Conservation (phyloP, 306 rosid species). For the Quercus agrifolia region DNA sequence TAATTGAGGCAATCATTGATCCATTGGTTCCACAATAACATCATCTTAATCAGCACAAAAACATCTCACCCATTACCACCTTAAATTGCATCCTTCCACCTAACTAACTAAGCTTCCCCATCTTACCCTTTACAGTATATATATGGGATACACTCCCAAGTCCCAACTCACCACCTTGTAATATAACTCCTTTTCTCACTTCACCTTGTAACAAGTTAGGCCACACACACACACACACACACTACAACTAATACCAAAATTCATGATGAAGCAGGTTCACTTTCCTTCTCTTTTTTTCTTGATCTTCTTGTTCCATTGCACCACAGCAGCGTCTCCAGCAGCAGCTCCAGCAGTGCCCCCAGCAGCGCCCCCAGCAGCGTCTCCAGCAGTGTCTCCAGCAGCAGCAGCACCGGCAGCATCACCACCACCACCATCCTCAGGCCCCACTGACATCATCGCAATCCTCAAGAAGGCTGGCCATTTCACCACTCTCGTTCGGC, state of each 20-base stretch:
- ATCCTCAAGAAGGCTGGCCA: constrained; percentile 87
- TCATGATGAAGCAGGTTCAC: constrained; percentile 28
- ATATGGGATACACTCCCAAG: background rate
- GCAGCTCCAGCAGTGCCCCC: constrained; percentile 22
- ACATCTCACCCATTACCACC: constrained; percentile 12
- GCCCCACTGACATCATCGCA: constrained; percentile 57
- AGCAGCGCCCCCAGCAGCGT: constrained; percentile 31
- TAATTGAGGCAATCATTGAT: background rate
- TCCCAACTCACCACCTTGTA: background rate
- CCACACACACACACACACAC: background rate
- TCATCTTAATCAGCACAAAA: background rate
- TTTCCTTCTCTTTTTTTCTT: background rate
- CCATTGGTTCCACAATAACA: background rate
- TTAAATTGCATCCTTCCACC: constrained; percentile 46
- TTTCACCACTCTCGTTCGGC: constrained; percentile 70
- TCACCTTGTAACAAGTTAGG: background rate
- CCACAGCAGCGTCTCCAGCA: constrained; percentile 31
- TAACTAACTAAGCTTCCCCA: constrained; percentile 26
- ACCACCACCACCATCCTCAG: constrained; percentile 32
- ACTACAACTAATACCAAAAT: background rate
- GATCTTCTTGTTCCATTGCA: constrained; percentile 7
- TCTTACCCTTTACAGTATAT: constrained; percentile 17
- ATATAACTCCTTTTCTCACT: background rate
- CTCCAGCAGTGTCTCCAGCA: background rate
- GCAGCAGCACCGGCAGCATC: background rate